Conservation (phyloP, 2,329 filamentous ascomycete genomes). For the Hypoxylon sp. region DNA sequence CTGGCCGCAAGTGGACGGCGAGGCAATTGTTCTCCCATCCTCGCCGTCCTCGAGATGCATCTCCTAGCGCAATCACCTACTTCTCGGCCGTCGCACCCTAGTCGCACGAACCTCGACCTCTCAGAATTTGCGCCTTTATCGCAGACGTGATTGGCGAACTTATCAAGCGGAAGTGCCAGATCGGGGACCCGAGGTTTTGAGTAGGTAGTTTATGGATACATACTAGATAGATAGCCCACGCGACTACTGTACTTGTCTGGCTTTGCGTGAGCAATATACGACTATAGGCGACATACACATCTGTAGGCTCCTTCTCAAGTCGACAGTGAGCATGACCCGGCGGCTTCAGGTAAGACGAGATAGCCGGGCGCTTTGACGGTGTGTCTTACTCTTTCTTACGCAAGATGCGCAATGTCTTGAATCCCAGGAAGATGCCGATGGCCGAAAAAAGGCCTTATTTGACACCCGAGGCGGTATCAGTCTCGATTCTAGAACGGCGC, state of each 20-base stretch:
- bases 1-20: slow-evolving; percentile 26
- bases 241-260: slow-evolving; percentile 33
- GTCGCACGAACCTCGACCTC: slow-evolving; percentile 39
- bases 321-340: slow-evolving; percentile 1
- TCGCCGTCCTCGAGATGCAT: slow-evolving; percentile 12
- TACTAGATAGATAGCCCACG: slow-evolving; percentile 30
- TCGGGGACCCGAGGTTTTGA: slow-evolving; percentile 8
- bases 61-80: slow-evolving; percentile 38
- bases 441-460: slow-evolving; percentile 26
- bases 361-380: neutral
- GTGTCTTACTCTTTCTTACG: neutral
- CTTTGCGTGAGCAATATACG: slow-evolving; percentile 20
- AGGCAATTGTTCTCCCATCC: slow-evolving; percentile 25
- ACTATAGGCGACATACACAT: slow-evolving; percentile 16
- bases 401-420: slow-evolving; percentile 17
- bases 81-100: slow-evolving; percentile 32
- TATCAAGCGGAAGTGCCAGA: slow-evolving; percentile 21
- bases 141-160: slow-evolving; percentile 39
- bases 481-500: slow-evolving; percentile 11
- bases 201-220: too few relatives aligned
- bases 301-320: slow-evolving; percentile 15
- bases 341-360: slow-evolving; percentile 10
- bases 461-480: slow-evolving; percentile 11
- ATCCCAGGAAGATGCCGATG: slow-evolving; percentile 30
- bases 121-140: slow-evolving; percentile 35